A percentile compares a stretch with the other conserved stretches of the same genome.
phyloP scores from a whole-genome alignment of 208 protist species.

The Acanthamoeba culbertsoni region DNA sequence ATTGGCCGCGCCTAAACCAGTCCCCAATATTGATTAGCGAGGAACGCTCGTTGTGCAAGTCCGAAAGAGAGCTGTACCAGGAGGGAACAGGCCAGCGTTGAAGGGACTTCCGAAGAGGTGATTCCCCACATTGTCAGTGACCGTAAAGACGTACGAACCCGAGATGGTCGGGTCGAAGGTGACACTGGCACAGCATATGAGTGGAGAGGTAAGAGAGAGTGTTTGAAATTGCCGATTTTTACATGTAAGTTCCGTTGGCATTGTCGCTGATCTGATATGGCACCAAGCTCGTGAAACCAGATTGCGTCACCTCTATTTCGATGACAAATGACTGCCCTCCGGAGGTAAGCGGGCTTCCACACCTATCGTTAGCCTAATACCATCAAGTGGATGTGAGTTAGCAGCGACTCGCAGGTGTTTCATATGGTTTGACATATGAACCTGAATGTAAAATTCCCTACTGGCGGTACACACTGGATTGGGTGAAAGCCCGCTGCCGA shows the following conservation, averaged over 20 bases:
- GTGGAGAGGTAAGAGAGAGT: neutral
- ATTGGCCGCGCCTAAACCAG: neutral
- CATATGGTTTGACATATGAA: neutral
- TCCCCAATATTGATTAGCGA: neutral
- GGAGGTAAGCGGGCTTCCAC: neutral
- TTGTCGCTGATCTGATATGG: neutral
- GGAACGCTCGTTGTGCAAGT: neutral
- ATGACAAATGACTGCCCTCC: neutral
- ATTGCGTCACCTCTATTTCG: neutral
- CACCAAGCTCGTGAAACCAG: neutral
- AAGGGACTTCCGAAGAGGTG: conserved; percentile 6
- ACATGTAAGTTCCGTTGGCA: conserved; percentile 38
- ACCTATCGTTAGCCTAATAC: neutral
- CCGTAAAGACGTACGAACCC: neutral
- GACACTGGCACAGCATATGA: neutral
- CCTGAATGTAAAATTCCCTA: conserved; percentile 39
- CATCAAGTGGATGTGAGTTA: neutral
- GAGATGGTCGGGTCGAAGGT: neutral
- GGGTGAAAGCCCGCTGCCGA: neutral
- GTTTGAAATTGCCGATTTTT: neutral
- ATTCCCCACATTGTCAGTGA: neutral
- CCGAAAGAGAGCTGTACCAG: neutral
- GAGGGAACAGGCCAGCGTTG: neutral
- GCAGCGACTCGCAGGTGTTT: neutral
- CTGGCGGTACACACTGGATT: conserved; percentile 11